Percentiles rank a stretch among this genome's conserved stretches.
These are phyloP conservation scores for Mantamonas sphyraenae DNA, from an alignment of 78 protist species.

Conservation along the genomic window DNA sequence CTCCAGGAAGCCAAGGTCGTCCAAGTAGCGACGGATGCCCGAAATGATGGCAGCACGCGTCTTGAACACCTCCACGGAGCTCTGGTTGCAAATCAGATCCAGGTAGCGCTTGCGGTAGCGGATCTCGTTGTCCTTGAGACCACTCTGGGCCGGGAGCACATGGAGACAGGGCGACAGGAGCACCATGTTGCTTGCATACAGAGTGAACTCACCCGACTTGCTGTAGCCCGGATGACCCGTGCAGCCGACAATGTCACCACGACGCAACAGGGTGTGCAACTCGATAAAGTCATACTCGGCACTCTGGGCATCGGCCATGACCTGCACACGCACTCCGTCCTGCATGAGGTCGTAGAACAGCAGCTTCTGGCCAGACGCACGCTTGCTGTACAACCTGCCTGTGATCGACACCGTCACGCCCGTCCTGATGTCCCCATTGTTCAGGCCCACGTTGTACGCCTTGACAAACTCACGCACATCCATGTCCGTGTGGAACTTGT, in stretches of 20 bases:
- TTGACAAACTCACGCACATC: conserved; percentile 32
- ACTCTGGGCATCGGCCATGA: conserved; percentile 26
- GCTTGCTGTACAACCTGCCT: conserved; percentile 60
- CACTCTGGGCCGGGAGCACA: conserved; percentile 74
- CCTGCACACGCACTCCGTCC: background rate
- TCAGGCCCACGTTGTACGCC: background rate
- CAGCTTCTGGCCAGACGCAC: conserved; percentile 69
- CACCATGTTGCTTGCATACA: conserved; percentile 60
- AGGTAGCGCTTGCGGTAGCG: conserved; percentile 92
- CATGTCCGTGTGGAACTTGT: conserved; percentile 49
- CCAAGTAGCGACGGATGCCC: conserved; percentile 72
- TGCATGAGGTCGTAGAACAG: conserved; percentile 74
- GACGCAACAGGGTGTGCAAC: conserved; percentile 43
- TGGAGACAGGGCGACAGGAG: conserved; percentile 97
- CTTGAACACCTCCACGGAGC: conserved; percentile 51
- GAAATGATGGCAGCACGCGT: conserved; percentile 73
- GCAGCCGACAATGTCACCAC: conserved; percentile 98
- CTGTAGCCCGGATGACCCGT: conserved; percentile 84
- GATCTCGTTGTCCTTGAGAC: conserved; percentile 62
- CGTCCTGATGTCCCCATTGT: background rate
- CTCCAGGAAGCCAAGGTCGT: conserved; percentile 80
- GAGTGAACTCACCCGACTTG: conserved; percentile 91
- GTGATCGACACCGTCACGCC: background rate
- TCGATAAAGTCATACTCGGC: conserved; percentile 47
- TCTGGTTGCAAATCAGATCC: conserved; percentile 89